These are phyloP conservation scores for Cytidiella melzeri DNA, from an alignment of 768 basidiomycete genomes.

Conservation along the genomic window DNA sequence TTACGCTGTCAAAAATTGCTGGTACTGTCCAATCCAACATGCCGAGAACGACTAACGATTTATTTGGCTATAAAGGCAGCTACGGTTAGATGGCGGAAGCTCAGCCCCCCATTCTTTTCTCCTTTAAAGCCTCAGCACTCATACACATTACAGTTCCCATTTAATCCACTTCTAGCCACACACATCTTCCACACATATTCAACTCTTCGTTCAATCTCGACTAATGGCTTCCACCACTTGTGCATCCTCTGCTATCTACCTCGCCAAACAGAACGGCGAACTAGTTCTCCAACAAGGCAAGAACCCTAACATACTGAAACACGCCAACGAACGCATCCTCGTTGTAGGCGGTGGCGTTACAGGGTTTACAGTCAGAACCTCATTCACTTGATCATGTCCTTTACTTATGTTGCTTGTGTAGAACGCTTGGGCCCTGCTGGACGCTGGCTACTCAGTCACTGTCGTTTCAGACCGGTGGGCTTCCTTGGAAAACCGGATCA, in stretches of 20 bases:
- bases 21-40: background rate
- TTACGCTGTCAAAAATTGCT: background rate
- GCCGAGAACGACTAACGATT: background rate
- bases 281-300: constrained; percentile 8
- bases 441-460: constrained; percentile 31
- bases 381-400: background rate
- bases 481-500: constrained; percentile 13
- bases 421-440: constrained; percentile 27
- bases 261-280: constrained; percentile 8
- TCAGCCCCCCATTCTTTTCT: background rate
- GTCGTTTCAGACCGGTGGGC: constrained; percentile 22
- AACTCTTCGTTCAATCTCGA: background rate
- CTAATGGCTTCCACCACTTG: background rate
- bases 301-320: constrained; percentile 5
- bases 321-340: constrained; percentile 10
- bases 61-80: background rate
- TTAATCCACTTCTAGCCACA: background rate
- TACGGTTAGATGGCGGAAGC: background rate
- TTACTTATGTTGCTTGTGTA: background rate
- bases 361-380: constrained; percentile 12
- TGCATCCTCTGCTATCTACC: constrained; percentile 6
- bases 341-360: constrained; percentile 19
- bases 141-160: background rate
- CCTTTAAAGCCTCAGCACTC: background rate
- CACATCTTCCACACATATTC: background rate